Percentiles rank a stretch among this genome's conserved stretches.
These are phyloP conservation scores for Colletotrichum sidae DNA, from an alignment of 2,329 filamentous ascomycete genomes.

Conservation along the genomic window DNA sequence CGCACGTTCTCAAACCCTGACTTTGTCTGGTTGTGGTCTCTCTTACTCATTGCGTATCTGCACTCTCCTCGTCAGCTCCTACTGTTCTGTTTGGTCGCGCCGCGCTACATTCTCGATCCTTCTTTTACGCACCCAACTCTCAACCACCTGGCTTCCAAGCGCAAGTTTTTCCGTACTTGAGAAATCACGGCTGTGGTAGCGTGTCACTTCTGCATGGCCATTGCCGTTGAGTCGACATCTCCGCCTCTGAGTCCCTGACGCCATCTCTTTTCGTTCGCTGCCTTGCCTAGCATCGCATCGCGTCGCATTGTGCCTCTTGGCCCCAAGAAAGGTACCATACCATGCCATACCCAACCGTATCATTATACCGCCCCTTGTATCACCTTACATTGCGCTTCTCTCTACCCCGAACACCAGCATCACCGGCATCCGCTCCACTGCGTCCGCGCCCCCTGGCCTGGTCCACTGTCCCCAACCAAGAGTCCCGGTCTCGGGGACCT, in stretches of 20 bases:
- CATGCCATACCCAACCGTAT: neutral
- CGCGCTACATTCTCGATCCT: no score
- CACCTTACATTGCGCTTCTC: slow-evolving; percentile 35
- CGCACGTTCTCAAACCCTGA: slow-evolving; percentile 27
- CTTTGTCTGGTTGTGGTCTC: slow-evolving; percentile 3
- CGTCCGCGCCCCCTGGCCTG: slow-evolving; percentile 23
- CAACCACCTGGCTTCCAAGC: slow-evolving; percentile 20
- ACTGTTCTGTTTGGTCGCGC: neutral
- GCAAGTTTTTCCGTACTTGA: neutral
- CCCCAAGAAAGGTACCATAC: slow-evolving; percentile 23
- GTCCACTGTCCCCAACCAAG: neutral
- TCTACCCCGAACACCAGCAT: slow-evolving; percentile 33
- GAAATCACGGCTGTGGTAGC: slow-evolving; percentile 23
- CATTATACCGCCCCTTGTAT: slow-evolving; percentile 32
- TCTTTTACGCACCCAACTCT: no score
- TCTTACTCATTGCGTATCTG: neutral
- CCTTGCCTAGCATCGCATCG: slow-evolving; percentile 26
- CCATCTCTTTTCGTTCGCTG: slow-evolving; percentile 13
- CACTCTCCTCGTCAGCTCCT: neutral
- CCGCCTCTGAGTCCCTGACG: neutral
- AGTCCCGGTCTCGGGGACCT: neutral
- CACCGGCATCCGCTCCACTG: slow-evolving; percentile 30
- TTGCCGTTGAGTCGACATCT: slow-evolving; percentile 27
- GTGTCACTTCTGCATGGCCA: slow-evolving; percentile 26
- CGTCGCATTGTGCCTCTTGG: slow-evolving; percentile 1